Evolutionary conservation across 768 basidiomycete genomes (phyloP), one percentile per base, ranked within the genome.

Genomic region (Asterophora lycoperdoides): DNA sequence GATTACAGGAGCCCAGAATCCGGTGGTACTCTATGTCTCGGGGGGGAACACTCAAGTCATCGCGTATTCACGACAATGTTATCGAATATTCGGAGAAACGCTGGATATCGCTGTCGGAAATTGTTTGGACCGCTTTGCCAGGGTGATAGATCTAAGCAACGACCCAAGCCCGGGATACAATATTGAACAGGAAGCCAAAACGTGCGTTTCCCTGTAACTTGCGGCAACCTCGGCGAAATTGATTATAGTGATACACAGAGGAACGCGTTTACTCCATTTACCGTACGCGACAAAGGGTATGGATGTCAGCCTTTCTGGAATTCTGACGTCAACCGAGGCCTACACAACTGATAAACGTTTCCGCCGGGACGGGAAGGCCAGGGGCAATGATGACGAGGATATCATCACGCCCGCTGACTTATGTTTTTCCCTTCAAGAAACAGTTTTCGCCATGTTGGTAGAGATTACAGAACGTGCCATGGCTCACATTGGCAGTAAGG

Each of bases 41-140:
- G 96, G 96, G 10, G 96, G 96, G 4, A 99, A 99, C 67, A 98
- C 96, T 0, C 96, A 99, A 68, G 94, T 99, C 13, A 98, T 99
- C 59, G 96, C 96, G 1, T 99, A 99, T 67, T 98, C 94, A 17
- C 86, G 89, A 51, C 93, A 98, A 65, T 83, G 93, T 54, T 99
- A 99, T 65, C 83, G 96, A 36, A 99, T 99, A 52, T 99, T 99
- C 61, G 96, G 96, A 13, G 96, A 99, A 69, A 98, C 96, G 1
- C 77, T 99, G 46, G 96, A 99, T 62, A 98, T 99, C 48, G 96
- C 96, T n/a, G 93, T 98, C 29, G 96, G 96, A 32, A 99, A 99
- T 64, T 98, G 96, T 63, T 73, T 99, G 18, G 96, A 99, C 66
- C 85, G 96, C 8, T 99, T 99, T 60, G 96, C 96, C 2, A 76